phyloP scores from a whole-genome alignment of 108 stramenopile species.

The Schizochytrium sp. region DNA sequence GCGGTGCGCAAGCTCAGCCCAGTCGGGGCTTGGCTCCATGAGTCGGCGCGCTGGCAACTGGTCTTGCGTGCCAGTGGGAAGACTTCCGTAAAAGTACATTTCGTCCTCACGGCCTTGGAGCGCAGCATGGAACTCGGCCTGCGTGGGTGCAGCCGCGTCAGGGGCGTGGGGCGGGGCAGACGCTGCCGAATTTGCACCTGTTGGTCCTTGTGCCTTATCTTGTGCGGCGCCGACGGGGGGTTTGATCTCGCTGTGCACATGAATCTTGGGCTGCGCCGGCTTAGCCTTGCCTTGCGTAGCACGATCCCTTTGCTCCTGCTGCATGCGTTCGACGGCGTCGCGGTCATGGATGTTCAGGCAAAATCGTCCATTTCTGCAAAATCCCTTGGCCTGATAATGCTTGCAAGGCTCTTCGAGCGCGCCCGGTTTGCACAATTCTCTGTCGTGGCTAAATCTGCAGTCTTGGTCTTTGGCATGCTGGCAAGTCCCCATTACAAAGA shows the following conservation, averaged over 20 bases:
- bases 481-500: neutral
- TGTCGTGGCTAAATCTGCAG: slow-evolving; percentile 6
- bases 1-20: neutral
- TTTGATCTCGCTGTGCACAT: neutral
- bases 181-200: neutral
- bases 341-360: neutral
- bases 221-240: neutral
- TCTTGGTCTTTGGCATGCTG: neutral
- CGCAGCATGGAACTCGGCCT: neutral
- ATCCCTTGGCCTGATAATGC: neutral
- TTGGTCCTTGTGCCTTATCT: too few species aligned
- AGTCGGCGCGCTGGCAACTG: neutral
- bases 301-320: neutral
- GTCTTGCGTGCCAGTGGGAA: neutral
- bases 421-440: neutral
- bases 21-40: neutral
- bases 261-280: neutral
- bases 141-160: neutral
- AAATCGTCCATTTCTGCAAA: neutral
- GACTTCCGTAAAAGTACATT: slow-evolving; percentile 3
- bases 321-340: neutral
- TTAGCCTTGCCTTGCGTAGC: neutral
- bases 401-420: neutral
- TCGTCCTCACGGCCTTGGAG: neutral
- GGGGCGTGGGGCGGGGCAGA: neutral